Percentiles rank a stretch among this genome's conserved stretches.
Evolutionary conservation across 148 eudicot genomes (phyloP).

Genomic region (Bassia scoparia): DNA sequence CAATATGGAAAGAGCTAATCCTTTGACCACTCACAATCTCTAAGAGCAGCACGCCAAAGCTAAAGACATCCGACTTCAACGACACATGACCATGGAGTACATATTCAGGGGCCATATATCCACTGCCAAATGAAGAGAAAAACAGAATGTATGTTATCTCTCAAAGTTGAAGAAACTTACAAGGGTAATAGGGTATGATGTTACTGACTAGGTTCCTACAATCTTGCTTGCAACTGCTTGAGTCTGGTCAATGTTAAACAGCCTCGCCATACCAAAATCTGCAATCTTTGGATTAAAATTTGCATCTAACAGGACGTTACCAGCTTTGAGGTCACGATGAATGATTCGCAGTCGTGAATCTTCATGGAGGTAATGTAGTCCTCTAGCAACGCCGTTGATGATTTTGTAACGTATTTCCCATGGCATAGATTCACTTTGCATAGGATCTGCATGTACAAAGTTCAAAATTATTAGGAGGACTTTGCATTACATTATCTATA

Average conservation of each 20-base stretch:
- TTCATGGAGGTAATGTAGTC: slow-evolving; percentile 35
- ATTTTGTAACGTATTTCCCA: slow-evolving; percentile 30
- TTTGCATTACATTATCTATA: no score
- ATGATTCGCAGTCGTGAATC: slow-evolving; percentile 30
- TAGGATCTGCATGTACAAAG: slow-evolving; percentile 8
- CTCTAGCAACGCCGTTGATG: slow-evolving; percentile 29
- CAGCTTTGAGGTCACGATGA: slow-evolving; percentile 37
- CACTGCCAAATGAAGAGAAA: slow-evolving; percentile 27
- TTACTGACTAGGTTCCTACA: slow-evolving; percentile 29
- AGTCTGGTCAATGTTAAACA: slow-evolving; percentile 22
- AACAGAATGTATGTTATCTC: not conserved
- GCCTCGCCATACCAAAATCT: slow-evolving; percentile 38
- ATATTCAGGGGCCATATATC: slow-evolving; percentile 28
- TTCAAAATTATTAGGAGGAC: no score
- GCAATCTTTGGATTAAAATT: slow-evolving; percentile 36
- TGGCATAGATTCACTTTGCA: not conserved
- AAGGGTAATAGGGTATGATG: not conserved
- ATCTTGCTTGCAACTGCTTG: slow-evolving; percentile 25
- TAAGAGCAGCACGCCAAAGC: slow-evolving; percentile 30
- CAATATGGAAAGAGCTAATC: slow-evolving; percentile 12
- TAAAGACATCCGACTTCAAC: slow-evolving; percentile 24
- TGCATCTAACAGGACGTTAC: slow-evolving; percentile 27
- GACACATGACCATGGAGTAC: slow-evolving; percentile 26
- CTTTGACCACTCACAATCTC: slow-evolving; percentile 27
- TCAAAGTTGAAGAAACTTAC: not conserved